Evolutionary conservation across 2,329 filamentous ascomycete species (phyloP), one percentile per base, ranked within the genome.

Genomic region (Aspergillus candidus): DNA sequence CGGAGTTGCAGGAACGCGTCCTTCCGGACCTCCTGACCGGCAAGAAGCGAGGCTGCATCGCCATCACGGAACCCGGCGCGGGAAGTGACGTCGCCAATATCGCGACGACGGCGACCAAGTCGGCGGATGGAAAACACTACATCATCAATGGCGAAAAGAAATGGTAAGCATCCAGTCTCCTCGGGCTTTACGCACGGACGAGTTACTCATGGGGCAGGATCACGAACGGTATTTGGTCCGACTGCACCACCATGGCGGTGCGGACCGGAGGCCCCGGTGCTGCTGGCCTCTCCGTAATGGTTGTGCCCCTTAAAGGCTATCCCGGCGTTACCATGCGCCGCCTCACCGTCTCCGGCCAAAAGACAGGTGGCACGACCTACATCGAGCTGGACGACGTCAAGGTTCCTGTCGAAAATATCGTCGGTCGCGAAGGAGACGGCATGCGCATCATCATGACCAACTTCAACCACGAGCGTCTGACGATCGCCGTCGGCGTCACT

Each of bases 361-460:
- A 78, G 35, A 73, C 75, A 1, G 79, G 79, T 1, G 85, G 84
- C 2, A 88, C 84, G 1, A 86, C 85, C 0, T 88, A 79, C 62
- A 88, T 89, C 54, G 83, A 86, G 59, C 72, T 89, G 1, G 84
- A 88, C 55, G 83, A 88, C 41, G 85, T 88, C 14, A 75, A 79
- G 45, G 84, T 89, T 1, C 84, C 84, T 0, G 75, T 80, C 0
- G 76, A 78, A 56, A 88, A 88, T 58, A 65, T 88, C 6, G 79
- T 89, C 45, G 85, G 84, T 3, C 54, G 72, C 14, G 84, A 88
- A 61, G 84, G 83, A 10, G 69, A 77, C 56, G 85, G 85, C 4
- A 88, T 89, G 83, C 75, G 72, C 46, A 85, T 86, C 58, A 78
- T 85, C 57, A 86, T 86, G 82, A 83, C 79, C 42, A 86, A 88